Evolutionary conservation across 805 yeast genomes (phyloP).

Genomic region (Metschnikowia cerradonensis): DNA sequence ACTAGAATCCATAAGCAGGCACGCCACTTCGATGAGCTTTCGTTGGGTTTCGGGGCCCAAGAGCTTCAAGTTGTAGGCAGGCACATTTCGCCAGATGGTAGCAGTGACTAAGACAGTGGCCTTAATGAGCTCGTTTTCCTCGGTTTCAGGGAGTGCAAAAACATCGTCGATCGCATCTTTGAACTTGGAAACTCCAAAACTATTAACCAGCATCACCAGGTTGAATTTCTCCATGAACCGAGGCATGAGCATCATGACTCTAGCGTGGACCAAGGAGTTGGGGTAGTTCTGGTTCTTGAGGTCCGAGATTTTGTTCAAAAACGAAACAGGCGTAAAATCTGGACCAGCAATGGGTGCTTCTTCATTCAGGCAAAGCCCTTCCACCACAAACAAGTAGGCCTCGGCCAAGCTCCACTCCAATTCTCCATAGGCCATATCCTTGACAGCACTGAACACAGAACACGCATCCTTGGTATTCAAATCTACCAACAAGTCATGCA

Average conservation of each 20-base stretch:
- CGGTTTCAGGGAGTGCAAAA: background rate
- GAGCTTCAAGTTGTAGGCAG: conserved; percentile 3
- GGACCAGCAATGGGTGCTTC: conserved; percentile 21
- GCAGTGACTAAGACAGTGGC: conserved; percentile 47
- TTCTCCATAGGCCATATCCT: background rate
- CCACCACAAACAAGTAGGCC: conserved; percentile 38
- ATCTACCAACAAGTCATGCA: conserved; percentile 53
- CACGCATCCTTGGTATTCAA: conserved; percentile 40
- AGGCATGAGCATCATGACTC: conserved; percentile 54
- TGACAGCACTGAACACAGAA: conserved; percentile 6
- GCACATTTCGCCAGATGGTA: conserved; percentile 42
- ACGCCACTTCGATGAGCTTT: conserved; percentile 36
- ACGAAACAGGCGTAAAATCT: conserved; percentile 13
- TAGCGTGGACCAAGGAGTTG: conserved; percentile 40
- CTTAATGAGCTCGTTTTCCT: conserved; percentile 18
- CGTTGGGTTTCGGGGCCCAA: conserved; percentile 28
- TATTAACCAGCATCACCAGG: conserved; percentile 25
- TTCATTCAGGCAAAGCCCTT: conserved; percentile 41
- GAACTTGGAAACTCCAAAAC: conserved; percentile 29
- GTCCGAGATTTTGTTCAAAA: conserved; percentile 6
- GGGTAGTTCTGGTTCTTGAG: conserved; percentile 1
- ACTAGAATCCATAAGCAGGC: conserved; percentile 51
- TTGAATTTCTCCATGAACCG: conserved; percentile 52
- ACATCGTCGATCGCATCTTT: conserved; percentile 6
- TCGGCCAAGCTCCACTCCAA: conserved; percentile 25